phyloP scores from a whole-genome alignment of 2,329 filamentous ascomycete species.

The Aspergillus chevalieri region DNA sequence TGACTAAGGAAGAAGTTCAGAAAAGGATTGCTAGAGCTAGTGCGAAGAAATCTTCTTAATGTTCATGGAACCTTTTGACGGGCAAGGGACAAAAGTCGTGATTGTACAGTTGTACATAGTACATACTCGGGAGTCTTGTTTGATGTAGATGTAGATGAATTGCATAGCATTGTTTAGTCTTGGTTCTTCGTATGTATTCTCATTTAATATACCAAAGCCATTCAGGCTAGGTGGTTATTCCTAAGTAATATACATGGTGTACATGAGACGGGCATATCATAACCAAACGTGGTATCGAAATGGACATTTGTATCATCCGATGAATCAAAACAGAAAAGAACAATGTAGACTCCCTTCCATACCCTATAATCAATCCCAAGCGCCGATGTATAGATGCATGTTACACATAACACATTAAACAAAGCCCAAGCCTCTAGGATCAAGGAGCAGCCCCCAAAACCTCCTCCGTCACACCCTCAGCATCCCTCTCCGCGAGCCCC shows the following conservation, averaged over 20 bases:
- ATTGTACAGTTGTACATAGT: too few relatives aligned
- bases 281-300: background rate
- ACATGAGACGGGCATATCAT: background rate
- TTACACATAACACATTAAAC: background rate
- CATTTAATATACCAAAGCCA: too few relatives aligned
- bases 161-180: too few relatives aligned
- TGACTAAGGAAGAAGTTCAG: constrained; percentile 46
- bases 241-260: background rate
- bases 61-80: background rate
- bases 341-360: background rate
- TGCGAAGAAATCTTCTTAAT: constrained; percentile 16
- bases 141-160: too few relatives aligned
- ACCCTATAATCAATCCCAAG: background rate
- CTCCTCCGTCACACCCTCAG: constrained; percentile 12
- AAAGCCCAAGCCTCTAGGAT: background rate
- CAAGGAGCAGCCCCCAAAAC: constrained; percentile 7
- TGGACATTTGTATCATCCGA: background rate
- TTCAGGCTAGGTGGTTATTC: too few relatives aligned
- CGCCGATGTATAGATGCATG: background rate
- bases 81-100: background rate
- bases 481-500: background rate
- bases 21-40: constrained; percentile 27
- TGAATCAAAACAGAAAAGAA: background rate
- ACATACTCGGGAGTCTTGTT: too few relatives aligned
- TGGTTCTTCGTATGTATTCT: too few relatives aligned